phyloP scores from a whole-genome alignment of 2,329 filamentous ascomycete species.

The Drechslera avenae region DNA sequence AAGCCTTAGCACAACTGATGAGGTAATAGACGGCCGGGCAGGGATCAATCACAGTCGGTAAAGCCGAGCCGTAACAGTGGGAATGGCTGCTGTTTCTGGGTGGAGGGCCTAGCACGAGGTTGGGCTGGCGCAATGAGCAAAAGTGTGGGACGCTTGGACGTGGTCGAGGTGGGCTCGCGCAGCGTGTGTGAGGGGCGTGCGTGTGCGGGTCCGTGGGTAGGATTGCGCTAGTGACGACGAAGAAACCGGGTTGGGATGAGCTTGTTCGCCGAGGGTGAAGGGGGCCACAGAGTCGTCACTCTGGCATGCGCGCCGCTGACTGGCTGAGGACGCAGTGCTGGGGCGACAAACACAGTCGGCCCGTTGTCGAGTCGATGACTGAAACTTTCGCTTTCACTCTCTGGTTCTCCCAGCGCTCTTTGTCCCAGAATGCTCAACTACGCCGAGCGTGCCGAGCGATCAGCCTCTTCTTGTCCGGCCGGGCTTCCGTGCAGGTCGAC shows the following conservation, averaged over 20 bases:
- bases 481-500: conserved; percentile 30
- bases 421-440: conserved; percentile 32
- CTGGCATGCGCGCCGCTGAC: conserved; percentile 20
- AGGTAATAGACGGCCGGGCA: conserved; percentile 43
- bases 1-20: conserved; percentile 43
- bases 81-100: conserved; percentile 36
- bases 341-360: conserved; percentile 34
- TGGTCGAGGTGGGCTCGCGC: conserved; percentile 19
- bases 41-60: conserved; percentile 32
- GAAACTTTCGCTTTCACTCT: conserved; percentile 26
- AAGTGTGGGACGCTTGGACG: conserved; percentile 26
- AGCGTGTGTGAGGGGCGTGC: conserved; percentile 22
- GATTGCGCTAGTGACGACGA: conserved; percentile 19
- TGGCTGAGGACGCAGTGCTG: conserved; percentile 16
- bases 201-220: conserved; percentile 26
- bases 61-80: conserved; percentile 45
- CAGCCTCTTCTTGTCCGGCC: conserved; percentile 42
- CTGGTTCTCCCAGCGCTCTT: conserved; percentile 31
- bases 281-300: conserved; percentile 20
- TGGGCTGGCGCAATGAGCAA: conserved; percentile 33
- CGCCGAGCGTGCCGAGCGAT: conserved; percentile 46
- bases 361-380: conserved; percentile 37
- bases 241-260: conserved; percentile 22
- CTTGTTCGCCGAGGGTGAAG: conserved; percentile 30
- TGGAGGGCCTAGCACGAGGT: conserved; percentile 27